Base-by-base conservation (phyloP, 2,329 filamentous ascomycete species). In the Penicillium sp. region DNA sequence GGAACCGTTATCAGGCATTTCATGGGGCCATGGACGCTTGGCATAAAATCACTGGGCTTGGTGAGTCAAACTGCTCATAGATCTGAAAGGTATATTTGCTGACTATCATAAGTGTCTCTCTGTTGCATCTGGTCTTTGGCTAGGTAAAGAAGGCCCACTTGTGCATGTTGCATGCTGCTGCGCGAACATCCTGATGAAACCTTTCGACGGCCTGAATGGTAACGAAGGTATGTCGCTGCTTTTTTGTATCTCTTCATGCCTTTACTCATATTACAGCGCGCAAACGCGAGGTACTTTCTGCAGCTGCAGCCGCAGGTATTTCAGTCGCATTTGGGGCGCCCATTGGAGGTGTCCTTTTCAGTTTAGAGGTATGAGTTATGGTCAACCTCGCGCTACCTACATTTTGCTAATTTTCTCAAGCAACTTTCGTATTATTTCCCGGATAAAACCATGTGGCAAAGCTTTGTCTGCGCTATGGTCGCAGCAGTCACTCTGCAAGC, bases 371-470 rank as follows among this genome's bases (percentile, higher is more conserved):
- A 75, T 14, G 4, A 13, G 27, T 1, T 26, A 14, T 48, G 10
- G 2, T 19, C 35, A 27, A 38, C 36, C 14, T 23, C 10, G 19
- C 16, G 3, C 27, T 48, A 27, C 30, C 19, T 39, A 32, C 26
- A 53, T 23, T 38, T 39, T 52, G 14, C 42, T 52, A 39, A 74
- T 45, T 14, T 23, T 46, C 23, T 30, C n/a, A 55, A 89, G 83
- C 91, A 96, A 81, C 79, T 97, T 2, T 96, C 91, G 0, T 97
- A 97, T 72, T 97, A 97, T 73, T 97, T 97, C 64, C 93, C 94
- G 0, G 93, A 97, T 75, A 97, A 97, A 74, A 97, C 94, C 9
- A 97, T 99, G 94, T 99, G 94, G 94, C 94, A 97, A 72, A 96
- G 91, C 67, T 99, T 99, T 68, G 94, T 99, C 38, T 97, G 94